A percentile compares a stretch with the other conserved stretches of the same genome.
Evolutionary conservation across 1,139 yeast genomes (phyloP).

Genomic region (Magnusiomyces fungicola): DNA sequence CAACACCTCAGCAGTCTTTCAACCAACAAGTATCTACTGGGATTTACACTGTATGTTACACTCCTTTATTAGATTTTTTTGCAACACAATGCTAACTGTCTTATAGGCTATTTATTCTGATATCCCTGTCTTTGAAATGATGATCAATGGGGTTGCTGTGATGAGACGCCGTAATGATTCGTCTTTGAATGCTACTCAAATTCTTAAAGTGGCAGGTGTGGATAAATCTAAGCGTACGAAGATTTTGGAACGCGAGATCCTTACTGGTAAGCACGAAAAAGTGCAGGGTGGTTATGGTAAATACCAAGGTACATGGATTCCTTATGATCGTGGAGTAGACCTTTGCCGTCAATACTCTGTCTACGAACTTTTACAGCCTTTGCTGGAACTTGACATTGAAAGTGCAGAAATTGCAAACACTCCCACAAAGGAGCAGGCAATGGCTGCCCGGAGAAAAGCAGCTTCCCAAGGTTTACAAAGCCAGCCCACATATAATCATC

Average conservation of each 20-base stretch:
- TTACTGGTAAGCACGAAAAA: slow-evolving; percentile 76
- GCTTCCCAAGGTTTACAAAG: slow-evolving; percentile 12
- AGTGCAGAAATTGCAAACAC: slow-evolving; percentile 48
- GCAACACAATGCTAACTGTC: slow-evolving; percentile 15
- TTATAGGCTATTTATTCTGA: slow-evolving; percentile 31
- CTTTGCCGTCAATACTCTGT: slow-evolving; percentile 60
- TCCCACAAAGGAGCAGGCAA: slow-evolving; percentile 50
- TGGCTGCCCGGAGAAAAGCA: slow-evolving; percentile 35
- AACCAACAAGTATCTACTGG: background rate
- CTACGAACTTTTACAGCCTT: slow-evolving; percentile 53
- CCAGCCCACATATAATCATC: slow-evolving; percentile 12
- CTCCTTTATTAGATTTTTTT: background rate
- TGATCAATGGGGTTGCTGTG: slow-evolving; percentile 64
- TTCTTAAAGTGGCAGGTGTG: slow-evolving; percentile 76
- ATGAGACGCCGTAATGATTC: slow-evolving; percentile 79
- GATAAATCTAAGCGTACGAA: slow-evolving; percentile 83
- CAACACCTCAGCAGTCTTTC: background rate
- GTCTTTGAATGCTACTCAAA: slow-evolving; percentile 88
- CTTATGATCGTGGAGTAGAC: slow-evolving; percentile 49
- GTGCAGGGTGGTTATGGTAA: slow-evolving; percentile 95
- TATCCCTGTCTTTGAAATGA: slow-evolving; percentile 79
- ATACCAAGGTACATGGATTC: slow-evolving; percentile 94
- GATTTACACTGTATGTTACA: slow-evolving; percentile 6
- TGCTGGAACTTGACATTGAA: slow-evolving; percentile 51
- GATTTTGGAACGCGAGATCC: slow-evolving; percentile 82